Evolutionary conservation across 164 flowering plant species (phyloP).

Genomic region (Brasenia schreberi): DNA sequence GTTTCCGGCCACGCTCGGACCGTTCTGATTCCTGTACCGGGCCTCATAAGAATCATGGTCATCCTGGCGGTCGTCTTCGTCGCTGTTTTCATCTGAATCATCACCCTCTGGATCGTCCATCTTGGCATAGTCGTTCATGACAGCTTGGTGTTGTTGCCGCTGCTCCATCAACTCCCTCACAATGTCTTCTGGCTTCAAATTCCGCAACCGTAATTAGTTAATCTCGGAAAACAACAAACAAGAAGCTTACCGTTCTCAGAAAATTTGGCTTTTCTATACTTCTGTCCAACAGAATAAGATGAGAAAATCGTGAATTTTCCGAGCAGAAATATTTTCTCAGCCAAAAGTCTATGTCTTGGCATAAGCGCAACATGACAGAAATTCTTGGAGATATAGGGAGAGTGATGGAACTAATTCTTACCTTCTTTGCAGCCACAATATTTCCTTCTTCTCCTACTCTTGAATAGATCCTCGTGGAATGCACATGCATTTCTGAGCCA

Average conservation of each 20-base stretch:
- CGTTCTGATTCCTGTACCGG: background rate
- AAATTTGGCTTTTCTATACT: background rate
- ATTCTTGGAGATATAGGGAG: background rate
- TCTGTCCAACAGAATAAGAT: background rate
- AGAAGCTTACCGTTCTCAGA: background rate
- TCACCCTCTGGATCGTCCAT: slow-evolving; percentile 2
- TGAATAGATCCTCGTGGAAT: background rate
- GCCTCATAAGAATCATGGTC: slow-evolving; percentile 1
- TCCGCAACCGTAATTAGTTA: background rate
- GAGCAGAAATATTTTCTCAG: background rate
- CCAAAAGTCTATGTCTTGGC: background rate
- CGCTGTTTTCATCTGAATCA: slow-evolving; percentile 1
- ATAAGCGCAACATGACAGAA: background rate
- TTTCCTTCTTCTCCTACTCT: background rate
- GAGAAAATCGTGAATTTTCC: background rate
- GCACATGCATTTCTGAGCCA: background rate
- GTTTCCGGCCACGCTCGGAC: background rate
- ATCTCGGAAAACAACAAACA: background rate
- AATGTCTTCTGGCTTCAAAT: slow-evolving; percentile 2
- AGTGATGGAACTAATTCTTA: background rate
- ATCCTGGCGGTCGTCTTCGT: slow-evolving; percentile 1
- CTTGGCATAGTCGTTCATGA: slow-evolving; percentile 6
- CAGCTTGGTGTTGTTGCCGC: slow-evolving; percentile 2
- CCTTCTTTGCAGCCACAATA: background rate
- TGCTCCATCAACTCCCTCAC: slow-evolving; percentile 1